These are phyloP conservation scores for Fraxinus nigra DNA, from an alignment of 305 asterid species.

Conservation along the genomic window DNA sequence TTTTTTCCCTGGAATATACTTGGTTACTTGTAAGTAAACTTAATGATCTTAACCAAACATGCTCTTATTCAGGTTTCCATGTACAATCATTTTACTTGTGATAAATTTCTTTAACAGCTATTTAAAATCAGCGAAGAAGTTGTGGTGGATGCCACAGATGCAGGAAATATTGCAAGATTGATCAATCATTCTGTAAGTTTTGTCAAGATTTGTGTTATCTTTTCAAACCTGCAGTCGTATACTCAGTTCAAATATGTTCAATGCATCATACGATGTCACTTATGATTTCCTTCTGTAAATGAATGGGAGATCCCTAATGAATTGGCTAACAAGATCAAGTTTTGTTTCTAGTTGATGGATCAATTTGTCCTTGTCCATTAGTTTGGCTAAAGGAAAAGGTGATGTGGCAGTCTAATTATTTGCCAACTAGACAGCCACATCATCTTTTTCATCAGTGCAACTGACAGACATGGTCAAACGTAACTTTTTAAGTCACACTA, in stretches of 20 bases:
- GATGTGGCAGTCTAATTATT: neutral
- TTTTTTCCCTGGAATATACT: neutral
- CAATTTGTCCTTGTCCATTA: neutral
- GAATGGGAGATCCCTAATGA: neutral
- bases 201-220: neutral
- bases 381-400: neutral
- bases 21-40: neutral
- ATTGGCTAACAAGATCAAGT: neutral
- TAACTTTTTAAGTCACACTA: neutral
- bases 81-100: neutral
- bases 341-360: neutral
- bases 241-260: neutral
- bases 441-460: neutral
- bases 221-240: neutral
- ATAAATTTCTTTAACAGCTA: slow-evolving; percentile 47
- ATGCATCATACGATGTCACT: neutral
- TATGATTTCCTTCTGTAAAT: neutral
- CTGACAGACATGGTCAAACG: neutral
- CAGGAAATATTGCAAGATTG: slow-evolving; percentile 94
- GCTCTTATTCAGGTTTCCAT: slow-evolving; percentile 2
- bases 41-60: neutral
- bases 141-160: slow-evolving; percentile 95
- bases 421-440: neutral
- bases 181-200: slow-evolving; percentile 89
- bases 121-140: slow-evolving; percentile 98